Evolutionary conservation across 768 basidiomycete species (phyloP), one percentile per base, ranked within the genome.

Genomic region (Mycena latifolia): DNA sequence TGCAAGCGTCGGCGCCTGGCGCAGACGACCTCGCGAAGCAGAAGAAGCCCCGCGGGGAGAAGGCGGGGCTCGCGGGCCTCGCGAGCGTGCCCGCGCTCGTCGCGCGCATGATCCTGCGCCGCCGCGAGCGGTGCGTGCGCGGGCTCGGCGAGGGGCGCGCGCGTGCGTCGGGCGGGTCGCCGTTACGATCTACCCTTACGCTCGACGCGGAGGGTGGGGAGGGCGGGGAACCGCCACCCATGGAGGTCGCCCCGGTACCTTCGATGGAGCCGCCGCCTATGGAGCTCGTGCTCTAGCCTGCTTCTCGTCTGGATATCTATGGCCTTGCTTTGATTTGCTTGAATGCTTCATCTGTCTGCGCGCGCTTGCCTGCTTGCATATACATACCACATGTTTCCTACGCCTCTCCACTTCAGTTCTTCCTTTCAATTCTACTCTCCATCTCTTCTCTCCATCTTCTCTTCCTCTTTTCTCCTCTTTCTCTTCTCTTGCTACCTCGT

Each of bases 91-190:
- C 61, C 51, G 61, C 66, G 61, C 61, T 69, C 22, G 69, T 69
- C 0, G 69, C 69, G 51, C 39, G 69, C 29, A 69, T 69, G 69
- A 66, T 69, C 4, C 47, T 66, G 20, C 60, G 69, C 10, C n/a
- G 69, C 39, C 27, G 69, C 22, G 69, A 69, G 53, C 51, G 69
- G 8, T 63, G 65, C 20, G 65, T 66, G 33, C 27, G 69, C 17
- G 64, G 61, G 29, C n/a, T 69, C 11, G 65, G 51, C 47, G 67
- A 65, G n/a, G 31, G 53, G 3, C 48, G 48, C 10, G 60, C n/a
- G 51, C 41, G 25, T 18, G 33, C 14, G 15, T 17, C 18, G 41
- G 22, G 31, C 9, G 18, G 18, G 35, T 63, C 61, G n/a, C 57
- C 69, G 31, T 25, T 69, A 25, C 25, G 63, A 35, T 35, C 33